A percentile compares a stretch with the other conserved stretches of the same genome.
These are phyloP conservation scores for Puccinia hordei DNA, from an alignment of 1,284 basidiomycete genomes.

Conservation along the genomic window DNA sequence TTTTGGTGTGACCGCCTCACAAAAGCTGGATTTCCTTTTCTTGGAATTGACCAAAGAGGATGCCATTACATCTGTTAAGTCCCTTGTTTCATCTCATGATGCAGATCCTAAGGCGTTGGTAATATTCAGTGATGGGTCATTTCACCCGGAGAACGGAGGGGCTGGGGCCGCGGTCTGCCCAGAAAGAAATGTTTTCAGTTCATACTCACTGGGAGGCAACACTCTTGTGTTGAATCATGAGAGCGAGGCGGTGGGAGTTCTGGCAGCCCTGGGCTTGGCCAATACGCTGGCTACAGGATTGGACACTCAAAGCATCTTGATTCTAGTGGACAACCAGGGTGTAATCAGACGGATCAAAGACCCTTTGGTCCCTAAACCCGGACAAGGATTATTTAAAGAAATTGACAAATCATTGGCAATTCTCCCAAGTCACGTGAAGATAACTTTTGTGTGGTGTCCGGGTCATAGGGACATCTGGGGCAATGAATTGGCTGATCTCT, in stretches of 20 bases:
- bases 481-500: too few species aligned
- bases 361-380: background rate
- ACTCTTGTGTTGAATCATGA: background rate
- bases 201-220: background rate
- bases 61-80: background rate
- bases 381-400: background rate
- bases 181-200: background rate
- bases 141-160: conserved; percentile 6
- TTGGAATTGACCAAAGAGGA: background rate
- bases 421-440: background rate
- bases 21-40: background rate
- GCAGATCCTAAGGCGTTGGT: background rate
- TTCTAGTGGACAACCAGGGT: conserved; percentile 4
- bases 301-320: background rate
- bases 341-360: background rate
- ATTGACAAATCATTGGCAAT: background rate
- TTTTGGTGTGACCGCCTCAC: background rate
- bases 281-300: background rate
- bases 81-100: background rate
- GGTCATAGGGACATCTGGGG: too few species aligned
- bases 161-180: conserved; percentile 8
- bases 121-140: conserved; percentile 18
- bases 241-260: background rate
- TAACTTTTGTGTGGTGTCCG: too few species aligned
- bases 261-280: background rate